Conservation (phyloP, 345 rosid genomes). For the Gossypium australe region DNA sequence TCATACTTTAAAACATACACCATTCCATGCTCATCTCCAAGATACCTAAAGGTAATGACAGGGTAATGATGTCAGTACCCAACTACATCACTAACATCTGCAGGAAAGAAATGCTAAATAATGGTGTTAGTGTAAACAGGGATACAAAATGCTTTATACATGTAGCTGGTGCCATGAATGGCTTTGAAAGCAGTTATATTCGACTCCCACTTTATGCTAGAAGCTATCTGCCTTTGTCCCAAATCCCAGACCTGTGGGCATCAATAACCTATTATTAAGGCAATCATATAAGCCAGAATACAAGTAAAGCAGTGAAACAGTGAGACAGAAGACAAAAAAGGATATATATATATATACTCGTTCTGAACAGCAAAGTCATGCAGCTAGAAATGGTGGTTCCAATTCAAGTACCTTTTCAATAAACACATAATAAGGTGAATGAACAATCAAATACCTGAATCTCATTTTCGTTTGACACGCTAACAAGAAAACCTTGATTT, state of each 20-base stretch:
- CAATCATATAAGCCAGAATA: conserved; percentile 5
- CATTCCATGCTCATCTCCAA: conserved; percentile 81
- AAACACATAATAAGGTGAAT: conserved; percentile 5
- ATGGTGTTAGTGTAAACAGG: conserved; percentile 1
- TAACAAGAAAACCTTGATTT: conserved; percentile 69
- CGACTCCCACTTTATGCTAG: conserved; percentile 63
- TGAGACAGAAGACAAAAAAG: conserved; percentile 1
- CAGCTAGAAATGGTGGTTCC: conserved; percentile 10
- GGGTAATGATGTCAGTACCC: not conserved
- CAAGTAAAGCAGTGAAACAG: not conserved
- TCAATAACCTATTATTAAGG: conserved; percentile 18
- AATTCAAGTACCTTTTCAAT: conserved; percentile 11
- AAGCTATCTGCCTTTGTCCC: conserved; percentile 48
- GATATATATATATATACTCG: not conserved
- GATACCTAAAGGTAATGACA: conserved; percentile 41
- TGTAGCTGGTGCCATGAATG: conserved; percentile 63
- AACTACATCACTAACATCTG: not conserved
- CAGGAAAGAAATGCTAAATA: conserved; percentile 10
- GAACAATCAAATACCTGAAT: conserved; percentile 56
- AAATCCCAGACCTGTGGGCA: conserved; percentile 78
- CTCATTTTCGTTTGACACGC: conserved; percentile 63
- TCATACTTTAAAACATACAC: conserved; percentile 60
- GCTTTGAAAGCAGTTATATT: conserved; percentile 77
- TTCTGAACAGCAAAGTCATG: not conserved
- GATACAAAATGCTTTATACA: conserved; percentile 36